Evolutionary conservation across 441 rosid genomes (phyloP), one percentile per base, ranked within the genome.

Genomic region (Arabidopsis hybrid): DNA sequence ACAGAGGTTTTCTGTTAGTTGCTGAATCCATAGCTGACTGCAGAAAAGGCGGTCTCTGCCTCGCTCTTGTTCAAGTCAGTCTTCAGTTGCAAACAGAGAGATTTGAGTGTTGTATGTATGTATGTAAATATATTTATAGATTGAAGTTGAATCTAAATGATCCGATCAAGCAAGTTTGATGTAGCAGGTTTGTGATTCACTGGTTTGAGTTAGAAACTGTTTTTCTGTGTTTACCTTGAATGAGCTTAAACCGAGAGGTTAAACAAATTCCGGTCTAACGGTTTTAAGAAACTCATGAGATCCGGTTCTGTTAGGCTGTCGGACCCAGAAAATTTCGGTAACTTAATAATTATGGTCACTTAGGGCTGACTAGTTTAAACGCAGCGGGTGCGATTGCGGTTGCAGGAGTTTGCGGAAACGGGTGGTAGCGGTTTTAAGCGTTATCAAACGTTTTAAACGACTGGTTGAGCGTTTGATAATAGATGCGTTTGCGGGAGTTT

Each of bases 1-100:
- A 42, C 62, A 50, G 31, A 68, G 63, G 14, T 36, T 45, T 45
- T 67, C 18, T 67, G 52, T 61, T 60, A 39, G 69, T 68, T 53
- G 34, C 60, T 75, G 63, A 75, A 42, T n/a, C 49, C 13, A 34
- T 67, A 50, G 60, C 26, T 7, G 11, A 50, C 67, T n/a, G 68
- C 55, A 67, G 78, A 51, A 34, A 49, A 31, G 35, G 61, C 8
- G 29, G 53, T 74, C 45, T 42, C 14, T 51, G 68, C 42, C 68
- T 21, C 6, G 7, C 39, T 60, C 40, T 51, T 60, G 60, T 59
- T 49, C 4, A 46, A 57, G 43, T 65, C 31, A 21, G 7, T 58
- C 60, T 58, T 57, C 58, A 72, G 51, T 47, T 73, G 57, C 55
- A 64, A 72, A 72, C 65, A 64, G 35, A 49, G 35, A 49, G 62